phyloP scores from a whole-genome alignment of 805 yeast genomes.

The Pichia gijzeniarum region DNA sequence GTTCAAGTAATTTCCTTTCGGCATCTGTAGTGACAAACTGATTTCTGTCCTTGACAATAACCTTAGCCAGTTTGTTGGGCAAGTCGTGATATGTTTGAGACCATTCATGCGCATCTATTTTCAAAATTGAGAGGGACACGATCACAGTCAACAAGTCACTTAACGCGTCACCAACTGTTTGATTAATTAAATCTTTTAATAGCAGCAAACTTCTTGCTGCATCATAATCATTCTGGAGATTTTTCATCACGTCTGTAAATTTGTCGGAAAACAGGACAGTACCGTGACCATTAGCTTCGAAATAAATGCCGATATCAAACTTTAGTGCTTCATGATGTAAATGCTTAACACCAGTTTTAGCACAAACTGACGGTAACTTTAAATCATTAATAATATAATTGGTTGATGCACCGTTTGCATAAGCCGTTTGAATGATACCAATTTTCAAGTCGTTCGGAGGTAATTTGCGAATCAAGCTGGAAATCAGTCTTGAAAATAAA shows the following conservation, averaged over 20 bases:
- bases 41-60: constrained; percentile 74
- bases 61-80: constrained; percentile 81
- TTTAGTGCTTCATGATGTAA: constrained; percentile 84
- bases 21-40: constrained; percentile 83
- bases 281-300: constrained; percentile 99
- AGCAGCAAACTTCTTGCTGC: constrained; percentile 51
- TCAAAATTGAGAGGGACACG: constrained; percentile 47
- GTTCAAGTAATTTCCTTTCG: constrained; percentile 73
- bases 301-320: constrained; percentile 88
- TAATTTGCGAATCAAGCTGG: constrained; percentile 40
- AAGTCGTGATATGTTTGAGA: constrained; percentile 69
- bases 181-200: constrained; percentile 74
- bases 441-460: constrained; percentile 27
- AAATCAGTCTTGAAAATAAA: constrained; percentile 61
- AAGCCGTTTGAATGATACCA: constrained; percentile 96
- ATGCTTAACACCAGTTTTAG: constrained; percentile 96
- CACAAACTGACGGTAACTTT: constrained; percentile 73
- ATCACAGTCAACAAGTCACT: constrained; percentile 83
- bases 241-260: constrained; percentile 37
- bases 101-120: constrained; percentile 59
- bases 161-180: constrained; percentile 97
- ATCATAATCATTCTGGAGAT: constrained; percentile 35
- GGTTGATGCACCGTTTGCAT: constrained; percentile 93
- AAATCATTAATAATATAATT: constrained; percentile 54
- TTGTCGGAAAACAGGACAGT: constrained; percentile 74